A percentile compares a stretch with the other conserved stretches of the same genome.
Evolutionary conservation across 1,284 basidiomycete species (phyloP).

Genomic region (Neonothopanus nambi): DNA sequence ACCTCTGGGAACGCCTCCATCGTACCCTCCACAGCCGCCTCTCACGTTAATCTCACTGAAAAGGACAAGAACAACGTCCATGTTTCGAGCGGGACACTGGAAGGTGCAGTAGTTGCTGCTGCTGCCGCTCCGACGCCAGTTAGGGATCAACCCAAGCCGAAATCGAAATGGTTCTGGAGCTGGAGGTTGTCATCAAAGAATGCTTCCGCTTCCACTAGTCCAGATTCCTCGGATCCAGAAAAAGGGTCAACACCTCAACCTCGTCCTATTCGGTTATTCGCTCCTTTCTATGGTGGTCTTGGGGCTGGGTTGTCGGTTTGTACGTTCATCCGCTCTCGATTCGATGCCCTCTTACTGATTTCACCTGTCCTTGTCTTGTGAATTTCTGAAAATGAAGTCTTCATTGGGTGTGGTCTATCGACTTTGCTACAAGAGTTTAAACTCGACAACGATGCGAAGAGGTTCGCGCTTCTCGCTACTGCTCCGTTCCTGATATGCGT

Average conservation of each 20-base stretch:
- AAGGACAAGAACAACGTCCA: slow-evolving; percentile 24
- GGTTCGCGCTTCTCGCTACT: slow-evolving; percentile 65
- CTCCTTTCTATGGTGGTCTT: slow-evolving; percentile 76
- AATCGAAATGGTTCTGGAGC: slow-evolving; percentile 26
- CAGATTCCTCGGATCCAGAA: slow-evolving; percentile 44
- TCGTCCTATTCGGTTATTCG: slow-evolving; percentile 71
- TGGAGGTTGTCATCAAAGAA: slow-evolving; percentile 37
- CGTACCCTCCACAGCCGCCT: slow-evolving; percentile 43
- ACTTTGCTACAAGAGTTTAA: slow-evolving; percentile 65
- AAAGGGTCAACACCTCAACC: slow-evolving; percentile 45
- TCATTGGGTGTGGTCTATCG: slow-evolving; percentile 58
- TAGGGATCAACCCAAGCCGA: slow-evolving; percentile 9
- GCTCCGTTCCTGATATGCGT: slow-evolving; percentile 74
- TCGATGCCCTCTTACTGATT: background rate
- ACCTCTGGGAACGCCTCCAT: slow-evolving; percentile 31
- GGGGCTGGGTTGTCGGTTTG: slow-evolving; percentile 66
- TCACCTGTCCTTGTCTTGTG: slow-evolving; percentile 7
- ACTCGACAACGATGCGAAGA: slow-evolving; percentile 62
- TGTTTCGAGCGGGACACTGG: background rate
- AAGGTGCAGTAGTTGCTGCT: slow-evolving; percentile 24
- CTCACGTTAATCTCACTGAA: slow-evolving; percentile 53
- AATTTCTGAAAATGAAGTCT: slow-evolving; percentile 51
- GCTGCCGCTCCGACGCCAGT: slow-evolving; percentile 25
- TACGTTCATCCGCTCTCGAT: slow-evolving; percentile 35
- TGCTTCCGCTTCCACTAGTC: slow-evolving; percentile 20